These are phyloP conservation scores for Tetraselmis chui DNA, from an alignment of 139 green algal species.

Conservation along the genomic window DNA sequence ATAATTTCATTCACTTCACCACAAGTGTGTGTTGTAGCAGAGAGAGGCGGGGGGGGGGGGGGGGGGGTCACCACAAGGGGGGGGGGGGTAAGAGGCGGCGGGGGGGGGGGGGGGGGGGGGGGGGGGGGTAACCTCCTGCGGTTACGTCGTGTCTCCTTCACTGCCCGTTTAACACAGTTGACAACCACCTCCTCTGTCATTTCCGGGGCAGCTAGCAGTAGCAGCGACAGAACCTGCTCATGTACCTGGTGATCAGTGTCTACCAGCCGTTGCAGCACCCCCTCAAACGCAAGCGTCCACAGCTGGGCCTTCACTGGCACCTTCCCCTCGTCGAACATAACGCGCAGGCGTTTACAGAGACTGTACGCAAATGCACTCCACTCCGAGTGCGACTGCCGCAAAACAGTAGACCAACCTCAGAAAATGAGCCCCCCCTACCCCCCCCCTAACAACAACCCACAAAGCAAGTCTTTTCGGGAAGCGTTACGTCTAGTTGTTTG, in stretches of 20 bases:
- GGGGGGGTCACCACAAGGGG: no score
- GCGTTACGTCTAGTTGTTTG: no score
- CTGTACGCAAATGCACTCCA: neutral
- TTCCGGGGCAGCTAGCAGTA: slow-evolving; percentile 42
- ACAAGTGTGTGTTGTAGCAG: no score
- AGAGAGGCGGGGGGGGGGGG: no score
- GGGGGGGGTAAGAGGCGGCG: neutral
- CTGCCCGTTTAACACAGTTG: neutral
- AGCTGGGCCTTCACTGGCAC: neutral
- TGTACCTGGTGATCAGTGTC: slow-evolving; percentile 33
- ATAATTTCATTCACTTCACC: no score
- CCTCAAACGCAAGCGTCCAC: neutral
- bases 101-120: no score
- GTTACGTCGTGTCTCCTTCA: neutral
- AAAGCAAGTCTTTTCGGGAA: no score
- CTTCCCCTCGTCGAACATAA: neutral
- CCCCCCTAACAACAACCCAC: no score
- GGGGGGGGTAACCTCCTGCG: neutral
- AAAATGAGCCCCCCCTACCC: no score
- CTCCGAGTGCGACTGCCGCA: neutral
- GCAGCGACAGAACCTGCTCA: slow-evolving; percentile 64
- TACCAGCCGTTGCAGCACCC: neutral
- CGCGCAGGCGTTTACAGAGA: neutral
- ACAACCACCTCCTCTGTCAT: slow-evolving; percentile 11
- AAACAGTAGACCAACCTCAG: no score